phyloP scores from a whole-genome alignment of 1,284 basidiomycete genomes.

The Tilletia walkeri region DNA sequence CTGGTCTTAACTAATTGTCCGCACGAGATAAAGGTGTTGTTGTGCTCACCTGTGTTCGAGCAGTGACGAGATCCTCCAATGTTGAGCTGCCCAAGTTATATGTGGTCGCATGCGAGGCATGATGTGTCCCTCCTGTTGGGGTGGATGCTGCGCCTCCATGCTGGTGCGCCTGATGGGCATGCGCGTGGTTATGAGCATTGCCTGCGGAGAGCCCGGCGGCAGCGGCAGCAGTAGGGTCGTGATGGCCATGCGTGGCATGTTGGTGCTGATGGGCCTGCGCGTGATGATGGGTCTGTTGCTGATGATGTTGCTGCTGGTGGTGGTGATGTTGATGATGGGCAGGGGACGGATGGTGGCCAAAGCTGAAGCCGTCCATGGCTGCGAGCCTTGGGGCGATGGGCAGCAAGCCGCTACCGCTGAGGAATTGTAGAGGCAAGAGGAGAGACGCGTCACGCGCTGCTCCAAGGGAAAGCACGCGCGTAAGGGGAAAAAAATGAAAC shows the following conservation, averaged over 20 bases:
- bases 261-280: conserved; percentile 2
- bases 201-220: conserved; percentile 6
- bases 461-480: no score
- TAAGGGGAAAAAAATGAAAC: no score
- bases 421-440: no score
- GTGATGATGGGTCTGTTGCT: conserved; percentile 10
- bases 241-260: neutral
- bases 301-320: conserved; percentile 8
- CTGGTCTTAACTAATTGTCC: no score
- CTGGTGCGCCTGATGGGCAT: conserved; percentile 9
- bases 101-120: neutral
- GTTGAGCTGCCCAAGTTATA: neutral
- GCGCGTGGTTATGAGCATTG: neutral
- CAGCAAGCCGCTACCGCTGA: no score
- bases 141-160: neutral
- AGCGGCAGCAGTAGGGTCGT: conserved; percentile 2
- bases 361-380: conserved; percentile 14
- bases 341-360: conserved; percentile 6
- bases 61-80: neutral
- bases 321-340: conserved; percentile 13
- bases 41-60: neutral
- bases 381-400: neutral
- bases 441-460: neutral
- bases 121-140: neutral
- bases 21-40: neutral